These are phyloP conservation scores for Pseudohyphozyma bogoriensis DNA, from an alignment of 768 basidiomycete species.

Conservation along the genomic window DNA sequence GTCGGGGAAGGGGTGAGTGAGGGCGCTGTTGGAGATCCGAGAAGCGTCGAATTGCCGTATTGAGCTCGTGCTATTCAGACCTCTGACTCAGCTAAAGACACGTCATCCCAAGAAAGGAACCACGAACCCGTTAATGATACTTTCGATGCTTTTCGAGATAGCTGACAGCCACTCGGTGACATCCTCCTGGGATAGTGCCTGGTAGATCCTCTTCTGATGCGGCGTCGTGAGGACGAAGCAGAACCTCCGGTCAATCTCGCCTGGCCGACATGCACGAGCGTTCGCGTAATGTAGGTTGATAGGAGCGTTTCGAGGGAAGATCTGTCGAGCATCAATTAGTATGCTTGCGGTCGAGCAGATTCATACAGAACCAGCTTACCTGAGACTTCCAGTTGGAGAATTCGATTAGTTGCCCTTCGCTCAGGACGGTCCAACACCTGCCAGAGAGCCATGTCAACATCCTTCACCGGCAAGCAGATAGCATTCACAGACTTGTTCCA, in stretches of 20 bases:
- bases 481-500: slow-evolving; percentile 16
- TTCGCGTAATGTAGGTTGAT: slow-evolving; percentile 29
- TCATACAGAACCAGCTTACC: too few species aligned
- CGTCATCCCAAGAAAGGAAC: not conserved
- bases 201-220: slow-evolving; percentile 18
- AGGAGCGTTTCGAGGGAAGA: slow-evolving; percentile 22
- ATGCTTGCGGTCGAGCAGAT: too few species aligned
- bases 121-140: slow-evolving; percentile 27
- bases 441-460: not conserved
- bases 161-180: slow-evolving; percentile 22
- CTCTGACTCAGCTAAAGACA: not conserved
- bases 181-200: slow-evolving; percentile 21
- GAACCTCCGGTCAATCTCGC: slow-evolving; percentile 13
- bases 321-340: too few species aligned
- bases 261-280: slow-evolving; percentile 15
- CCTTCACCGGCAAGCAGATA: not conserved
- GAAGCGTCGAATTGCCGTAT: slow-evolving; percentile 28
- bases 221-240: slow-evolving; percentile 31
- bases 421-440: slow-evolving; percentile 22
- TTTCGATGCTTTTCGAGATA: slow-evolving; percentile 26
- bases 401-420: slow-evolving; percentile 28
- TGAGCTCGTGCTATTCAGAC: slow-evolving; percentile 18
- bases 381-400: slow-evolving; percentile 21
- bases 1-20: not conserved
- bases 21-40: not conserved